Base-by-base conservation (phyloP, 495 filamentous ascomycete genomes). In the Daldinia vernicosa region DNA sequence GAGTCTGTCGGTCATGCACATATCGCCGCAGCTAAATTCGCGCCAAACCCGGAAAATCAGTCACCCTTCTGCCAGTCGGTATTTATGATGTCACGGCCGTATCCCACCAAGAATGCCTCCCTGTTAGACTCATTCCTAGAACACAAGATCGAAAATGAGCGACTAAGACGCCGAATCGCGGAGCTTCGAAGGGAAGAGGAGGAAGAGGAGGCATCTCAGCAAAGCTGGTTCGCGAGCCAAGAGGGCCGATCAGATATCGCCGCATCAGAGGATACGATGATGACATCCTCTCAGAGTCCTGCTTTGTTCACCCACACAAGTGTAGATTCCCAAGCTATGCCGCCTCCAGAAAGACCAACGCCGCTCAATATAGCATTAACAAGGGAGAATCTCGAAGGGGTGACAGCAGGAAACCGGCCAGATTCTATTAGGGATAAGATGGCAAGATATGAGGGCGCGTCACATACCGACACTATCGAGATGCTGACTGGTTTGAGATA, bases 101-200 rank as follows among this genome's bases (percentile, higher is more conserved):
- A 98, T 78, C 94, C 93, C 6, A 95, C 91, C 53, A 93, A 91
- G 77, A 95, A 93, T 75, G 89, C 93, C 0, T 88, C 86, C 9
- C 83, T 97, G 7, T 80, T 99, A 55, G 94, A 99, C 78, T 96
- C 95, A 0, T 98, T 97, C 68, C 83, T 99, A 14, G 95, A 99
- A 78, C 95, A 98, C 80, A 98, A 98, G 79, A 94, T 98, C 54
- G 95, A 98, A 78, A 98, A 99, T 73, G 94, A 97, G 79, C 88
- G 95, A 17, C 79, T 99, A 40, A 87, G 85, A 63, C 91, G 92
- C 69, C 89, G 92, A 35, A 97, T 99, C 65, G 88, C 89, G 14
- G 93, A 97, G 75, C 84, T 99, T 43, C 90, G 89, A 71, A 85
- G 88, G 69, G 95, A 98, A 79, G 94, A 97, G 77, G 88, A 90